phyloP scores from a whole-genome alignment of 2,329 filamentous ascomycete species.

The Pseudogymnoascus sp. region DNA sequence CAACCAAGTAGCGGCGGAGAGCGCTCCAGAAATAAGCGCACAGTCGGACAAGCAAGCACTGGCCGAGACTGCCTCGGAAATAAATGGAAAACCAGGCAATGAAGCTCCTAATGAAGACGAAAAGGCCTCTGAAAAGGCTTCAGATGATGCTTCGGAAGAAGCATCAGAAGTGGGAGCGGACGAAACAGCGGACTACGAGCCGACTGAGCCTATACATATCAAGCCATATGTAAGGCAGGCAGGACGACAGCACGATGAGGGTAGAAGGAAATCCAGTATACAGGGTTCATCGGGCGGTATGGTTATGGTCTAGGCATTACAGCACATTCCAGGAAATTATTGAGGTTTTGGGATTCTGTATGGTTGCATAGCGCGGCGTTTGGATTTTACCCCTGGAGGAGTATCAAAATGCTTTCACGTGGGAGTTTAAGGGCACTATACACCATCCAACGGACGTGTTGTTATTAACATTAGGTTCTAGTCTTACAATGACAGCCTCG shows the following conservation, averaged over 20 bases:
- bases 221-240: neutral
- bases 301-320: slow-evolving; percentile 2
- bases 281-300: neutral
- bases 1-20: neutral
- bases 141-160: neutral
- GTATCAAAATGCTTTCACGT: slow-evolving; percentile 3
- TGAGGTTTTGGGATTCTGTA: neutral
- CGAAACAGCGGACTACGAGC: neutral
- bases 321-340: neutral
- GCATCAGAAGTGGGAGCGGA: neutral
- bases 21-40: neutral
- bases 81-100: neutral
- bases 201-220: slow-evolving; percentile 1
- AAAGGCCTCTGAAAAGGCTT: neutral
- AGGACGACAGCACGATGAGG: neutral
- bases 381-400: neutral
- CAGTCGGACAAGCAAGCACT: neutral
- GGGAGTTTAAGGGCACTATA: neutral
- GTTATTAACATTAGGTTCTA: slow-evolving; percentile 6
- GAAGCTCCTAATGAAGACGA: neutral
- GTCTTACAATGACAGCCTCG: neutral
- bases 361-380: slow-evolving; percentile 5
- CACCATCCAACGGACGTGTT: neutral
- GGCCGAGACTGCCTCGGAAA: neutral
- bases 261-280: neutral